phyloP scores from a whole-genome alignment of 2,329 filamentous ascomycete genomes.

The Penicillium sp. region DNA sequence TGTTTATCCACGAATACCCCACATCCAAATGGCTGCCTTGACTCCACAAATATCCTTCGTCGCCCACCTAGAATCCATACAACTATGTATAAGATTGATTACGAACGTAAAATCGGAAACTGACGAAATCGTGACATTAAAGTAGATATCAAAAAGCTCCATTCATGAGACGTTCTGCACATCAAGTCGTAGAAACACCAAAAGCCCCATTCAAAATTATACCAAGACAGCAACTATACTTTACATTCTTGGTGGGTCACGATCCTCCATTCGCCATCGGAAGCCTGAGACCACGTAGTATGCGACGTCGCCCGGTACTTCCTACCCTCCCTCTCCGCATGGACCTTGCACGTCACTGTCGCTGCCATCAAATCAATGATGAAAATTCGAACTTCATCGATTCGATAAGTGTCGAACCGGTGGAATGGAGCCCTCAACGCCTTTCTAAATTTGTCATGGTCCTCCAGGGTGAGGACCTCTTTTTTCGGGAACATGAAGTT shows the following conservation, averaged over 20 bases:
- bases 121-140: background rate
- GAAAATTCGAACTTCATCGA: conserved; percentile 31
- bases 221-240: conserved; percentile 12
- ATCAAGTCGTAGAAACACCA: background rate
- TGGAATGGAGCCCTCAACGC: conserved; percentile 35
- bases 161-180: background rate
- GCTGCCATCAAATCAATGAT: conserved; percentile 40
- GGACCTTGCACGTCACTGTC: conserved; percentile 34
- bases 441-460: conserved; percentile 23
- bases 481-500: conserved; percentile 36
- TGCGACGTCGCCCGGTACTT: conserved; percentile 31
- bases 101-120: too few relatives aligned
- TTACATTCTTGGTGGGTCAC: conserved; percentile 37
- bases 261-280: conserved; percentile 40
- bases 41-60: too few relatives aligned
- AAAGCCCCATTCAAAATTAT: background rate
- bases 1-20: too few relatives aligned
- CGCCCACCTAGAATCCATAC: too few relatives aligned
- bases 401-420: conserved; percentile 34
- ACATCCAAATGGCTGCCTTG: too few relatives aligned
- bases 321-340: conserved; percentile 26
- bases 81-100: too few relatives aligned
- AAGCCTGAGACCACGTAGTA: conserved; percentile 39
- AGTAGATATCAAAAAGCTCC: background rate
- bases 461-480: conserved; percentile 32